A percentile compares a stretch with the other conserved stretches of the same genome.
Conservation (phyloP, 2,329 filamentous ascomycete genomes). For the Diaporthe sp. region DNA sequence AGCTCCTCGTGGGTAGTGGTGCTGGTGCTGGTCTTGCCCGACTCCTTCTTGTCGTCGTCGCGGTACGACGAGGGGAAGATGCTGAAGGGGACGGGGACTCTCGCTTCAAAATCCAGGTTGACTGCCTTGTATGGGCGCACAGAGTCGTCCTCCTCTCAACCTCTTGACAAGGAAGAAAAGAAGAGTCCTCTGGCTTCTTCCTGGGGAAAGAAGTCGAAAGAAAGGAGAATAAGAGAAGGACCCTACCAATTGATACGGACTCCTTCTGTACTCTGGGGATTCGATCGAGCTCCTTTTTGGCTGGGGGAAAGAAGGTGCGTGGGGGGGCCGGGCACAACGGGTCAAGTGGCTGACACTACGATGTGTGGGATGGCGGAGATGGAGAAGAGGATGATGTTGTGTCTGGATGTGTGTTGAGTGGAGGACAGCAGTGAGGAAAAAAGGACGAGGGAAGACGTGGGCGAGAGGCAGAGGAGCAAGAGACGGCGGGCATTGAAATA, state of each 20-base stretch:
- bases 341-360: constrained; percentile 47
- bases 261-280: constrained; percentile 51
- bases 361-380: constrained; percentile 44
- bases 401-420: constrained; percentile 44
- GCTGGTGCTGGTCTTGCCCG: constrained; percentile 66
- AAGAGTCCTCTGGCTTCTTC: constrained; percentile 64
- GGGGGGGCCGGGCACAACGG: constrained; percentile 36
- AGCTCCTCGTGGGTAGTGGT: constrained; percentile 84
- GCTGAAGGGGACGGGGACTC: constrained; percentile 99
- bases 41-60: constrained; percentile 62
- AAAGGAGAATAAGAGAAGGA: constrained; percentile 59
- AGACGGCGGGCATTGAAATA: constrained; percentile 43
- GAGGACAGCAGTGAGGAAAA: constrained; percentile 42
- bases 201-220: constrained; percentile 64
- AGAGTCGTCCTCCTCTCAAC: constrained; percentile 62
- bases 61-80: constrained; percentile 98
- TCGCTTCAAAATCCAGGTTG: constrained; percentile 99
- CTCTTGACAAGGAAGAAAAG: constrained; percentile 73
- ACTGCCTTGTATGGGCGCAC: constrained; percentile 75
- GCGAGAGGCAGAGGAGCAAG: constrained; percentile 41
- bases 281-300: constrained; percentile 48
- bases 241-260: constrained; percentile 50
- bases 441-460: constrained; percentile 35
- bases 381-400: constrained; percentile 18
- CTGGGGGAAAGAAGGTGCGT: constrained; percentile 39